Conservation (phyloP, 305 asterid species). For the Salvia sclarea region DNA sequence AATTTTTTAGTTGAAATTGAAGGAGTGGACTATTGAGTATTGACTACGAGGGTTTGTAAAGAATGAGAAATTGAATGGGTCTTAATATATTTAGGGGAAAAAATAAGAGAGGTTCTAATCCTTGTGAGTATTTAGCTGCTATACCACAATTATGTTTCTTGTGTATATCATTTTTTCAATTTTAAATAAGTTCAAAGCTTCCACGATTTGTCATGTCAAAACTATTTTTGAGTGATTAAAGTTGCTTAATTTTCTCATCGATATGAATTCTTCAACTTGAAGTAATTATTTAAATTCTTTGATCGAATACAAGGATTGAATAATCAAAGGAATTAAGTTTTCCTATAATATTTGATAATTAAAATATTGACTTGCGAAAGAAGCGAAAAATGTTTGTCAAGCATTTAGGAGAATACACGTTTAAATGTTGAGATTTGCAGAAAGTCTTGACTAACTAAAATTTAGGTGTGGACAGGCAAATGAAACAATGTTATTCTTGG, state of each 20-base stretch:
- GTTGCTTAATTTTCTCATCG: not conserved
- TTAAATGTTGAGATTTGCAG: constrained; percentile 14
- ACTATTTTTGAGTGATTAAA: not conserved
- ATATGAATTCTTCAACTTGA: not conserved
- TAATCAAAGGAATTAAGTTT: not conserved
- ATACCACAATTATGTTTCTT: not conserved
- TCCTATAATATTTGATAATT: not conserved
- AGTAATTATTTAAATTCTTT: not conserved
- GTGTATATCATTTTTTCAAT: not conserved
- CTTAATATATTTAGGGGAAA: not conserved
- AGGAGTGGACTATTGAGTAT: constrained; percentile 44
- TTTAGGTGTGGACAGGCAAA: constrained; percentile 6
- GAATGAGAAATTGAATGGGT: constrained; percentile 36
- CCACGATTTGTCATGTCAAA: not conserved
- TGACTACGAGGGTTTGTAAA: constrained; percentile 32
- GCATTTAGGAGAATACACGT: constrained; percentile 21
- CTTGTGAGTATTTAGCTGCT: not conserved
- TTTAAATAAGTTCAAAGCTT: not conserved
- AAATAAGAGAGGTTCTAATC: not conserved
- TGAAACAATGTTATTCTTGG: not conserved
- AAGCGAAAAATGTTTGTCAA: not conserved
- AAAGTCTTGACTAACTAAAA: constrained; percentile 2
- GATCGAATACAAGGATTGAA: not conserved
- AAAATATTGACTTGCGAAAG: not conserved
- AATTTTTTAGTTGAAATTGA: not conserved